Conservation (phyloP, 176 grass and related monocot species). For the Miscanthus lutarioriparius region DNA sequence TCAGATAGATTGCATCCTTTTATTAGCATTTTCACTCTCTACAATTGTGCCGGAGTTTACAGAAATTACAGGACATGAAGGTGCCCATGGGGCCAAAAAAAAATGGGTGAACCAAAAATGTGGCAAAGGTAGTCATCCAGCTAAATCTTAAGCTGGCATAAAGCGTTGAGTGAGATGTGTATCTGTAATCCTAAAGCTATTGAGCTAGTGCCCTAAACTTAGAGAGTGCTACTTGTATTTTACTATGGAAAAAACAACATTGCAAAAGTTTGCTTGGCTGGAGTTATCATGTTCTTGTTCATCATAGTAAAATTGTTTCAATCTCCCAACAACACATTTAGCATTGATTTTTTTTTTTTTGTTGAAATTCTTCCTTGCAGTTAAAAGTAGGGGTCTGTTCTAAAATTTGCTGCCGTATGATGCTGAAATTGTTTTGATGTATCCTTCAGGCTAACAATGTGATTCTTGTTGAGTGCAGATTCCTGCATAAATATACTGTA, state of each 20-base stretch:
- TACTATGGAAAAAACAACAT: neutral
- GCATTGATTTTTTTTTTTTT: too few relatives aligned
- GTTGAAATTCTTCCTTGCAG: too few relatives aligned
- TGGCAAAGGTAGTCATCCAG: conserved; percentile 17
- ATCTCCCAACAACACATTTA: too few relatives aligned
- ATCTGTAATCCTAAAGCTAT: neutral
- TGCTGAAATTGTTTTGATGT: neutral
- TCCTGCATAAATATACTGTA: neutral
- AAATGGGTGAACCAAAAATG: neutral
- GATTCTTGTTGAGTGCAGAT: neutral
- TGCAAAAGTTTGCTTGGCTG: neutral
- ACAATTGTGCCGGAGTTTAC: too few relatives aligned
- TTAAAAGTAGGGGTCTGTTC: too few relatives aligned
- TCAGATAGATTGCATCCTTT: neutral
- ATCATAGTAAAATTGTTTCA: too few relatives aligned
- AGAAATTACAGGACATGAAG: too few relatives aligned
- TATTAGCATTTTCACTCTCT: neutral
- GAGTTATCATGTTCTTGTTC: neutral
- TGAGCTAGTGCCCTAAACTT: neutral
- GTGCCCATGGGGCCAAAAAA: too few relatives aligned
- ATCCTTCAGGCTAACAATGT: neutral
- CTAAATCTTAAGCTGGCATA: neutral
- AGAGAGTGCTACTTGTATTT: neutral
- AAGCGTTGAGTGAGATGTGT: neutral
- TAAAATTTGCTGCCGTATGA: too few relatives aligned